phyloP scores from a whole-genome alignment of 176 grass and related monocot species.

The Raddia guianensis region DNA sequence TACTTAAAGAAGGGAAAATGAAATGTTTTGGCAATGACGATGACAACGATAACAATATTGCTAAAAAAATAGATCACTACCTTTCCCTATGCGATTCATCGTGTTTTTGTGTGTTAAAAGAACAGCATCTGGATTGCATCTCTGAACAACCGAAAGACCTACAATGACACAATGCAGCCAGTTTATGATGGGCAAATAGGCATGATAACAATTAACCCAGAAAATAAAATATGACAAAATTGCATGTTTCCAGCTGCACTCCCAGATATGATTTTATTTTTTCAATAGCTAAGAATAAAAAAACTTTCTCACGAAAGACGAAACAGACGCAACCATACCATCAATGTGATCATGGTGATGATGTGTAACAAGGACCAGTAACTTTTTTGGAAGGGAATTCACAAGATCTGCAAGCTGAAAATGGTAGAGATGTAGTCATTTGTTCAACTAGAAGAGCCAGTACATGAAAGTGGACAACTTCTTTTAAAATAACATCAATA shows the following conservation, averaged over 20 bases:
- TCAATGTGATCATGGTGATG: slow-evolving; percentile 91
- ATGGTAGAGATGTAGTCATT: slow-evolving; percentile 37
- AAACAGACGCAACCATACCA: slow-evolving; percentile 54
- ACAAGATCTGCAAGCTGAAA: slow-evolving; percentile 88
- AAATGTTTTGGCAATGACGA: slow-evolving; percentile 15
- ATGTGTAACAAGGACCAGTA: slow-evolving; percentile 92
- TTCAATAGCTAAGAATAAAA: slow-evolving; percentile 1
- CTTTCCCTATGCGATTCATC: slow-evolving; percentile 66
- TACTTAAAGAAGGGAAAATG: neutral
- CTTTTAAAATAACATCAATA: slow-evolving; percentile 33
- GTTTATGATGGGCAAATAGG: slow-evolving; percentile 13
- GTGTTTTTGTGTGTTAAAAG: slow-evolving; percentile 87
- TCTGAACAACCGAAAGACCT: slow-evolving; percentile 89
- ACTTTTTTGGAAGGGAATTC: slow-evolving; percentile 76
- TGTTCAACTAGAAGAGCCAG: neutral
- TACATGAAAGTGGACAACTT: slow-evolving; percentile 17
- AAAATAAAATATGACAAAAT: neutral
- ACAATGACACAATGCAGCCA: slow-evolving; percentile 18
- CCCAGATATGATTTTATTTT: slow-evolving; percentile 4
- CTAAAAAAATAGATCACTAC: slow-evolving; percentile 34
- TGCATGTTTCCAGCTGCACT: neutral
- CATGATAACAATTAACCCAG: slow-evolving; percentile 21
- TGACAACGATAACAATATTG: neutral
- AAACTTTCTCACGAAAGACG: neutral
- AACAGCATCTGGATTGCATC: slow-evolving; percentile 74